Base-by-base conservation (phyloP, 2,329 filamentous ascomycete species). In the Aspergillus tubingensis region DNA sequence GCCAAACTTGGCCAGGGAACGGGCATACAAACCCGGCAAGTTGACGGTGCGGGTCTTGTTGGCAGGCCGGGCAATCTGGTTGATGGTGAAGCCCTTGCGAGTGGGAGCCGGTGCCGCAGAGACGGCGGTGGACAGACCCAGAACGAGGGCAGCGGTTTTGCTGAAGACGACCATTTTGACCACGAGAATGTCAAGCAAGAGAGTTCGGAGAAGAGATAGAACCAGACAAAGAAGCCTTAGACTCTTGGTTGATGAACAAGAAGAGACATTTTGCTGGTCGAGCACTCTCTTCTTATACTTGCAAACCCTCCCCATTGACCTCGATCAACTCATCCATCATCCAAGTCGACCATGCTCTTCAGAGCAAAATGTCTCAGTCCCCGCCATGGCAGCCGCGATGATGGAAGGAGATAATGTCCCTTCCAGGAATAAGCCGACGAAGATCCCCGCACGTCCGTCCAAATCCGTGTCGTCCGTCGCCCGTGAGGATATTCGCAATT, bases 121-220 rank as follows among this genome's bases (percentile, higher is more conserved):
- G 6, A 64, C 66, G 39, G 70, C 58, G 54, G 69, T 65, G 21
- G 72, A 65, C 17, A 76, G 64, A 60, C 70, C 67, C 50, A 71
- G 61, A 38, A 70, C 54, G 38, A 66, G 62, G 41, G 65, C 62
- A 11, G 72, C 68, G 41, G 73, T 54, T 58, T 71, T 73, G 65
- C 65, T 72, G 66, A 75, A 68, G 67, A 73, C 68, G 62, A 76
- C 73, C 73, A 76, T 76, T 23, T 27, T 30, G 32, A 38, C 50
- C 54, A 41, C 36, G 48, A 58, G 52, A 54, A 48, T 23, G 53
- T 51, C 56, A 53, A 53, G 48, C 48, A 53, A 39, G 21, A 30
- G 30, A 17, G 38, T 36, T 44, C 19, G 41, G 17, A 25, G 38
- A 36, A 47, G 53, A 53, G 47, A 50, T 17, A 19, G 47, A 11